Evolutionary conservation across 2,329 filamentous ascomycete genomes (phyloP).

Genomic region (Laburnicola sp.): DNA sequence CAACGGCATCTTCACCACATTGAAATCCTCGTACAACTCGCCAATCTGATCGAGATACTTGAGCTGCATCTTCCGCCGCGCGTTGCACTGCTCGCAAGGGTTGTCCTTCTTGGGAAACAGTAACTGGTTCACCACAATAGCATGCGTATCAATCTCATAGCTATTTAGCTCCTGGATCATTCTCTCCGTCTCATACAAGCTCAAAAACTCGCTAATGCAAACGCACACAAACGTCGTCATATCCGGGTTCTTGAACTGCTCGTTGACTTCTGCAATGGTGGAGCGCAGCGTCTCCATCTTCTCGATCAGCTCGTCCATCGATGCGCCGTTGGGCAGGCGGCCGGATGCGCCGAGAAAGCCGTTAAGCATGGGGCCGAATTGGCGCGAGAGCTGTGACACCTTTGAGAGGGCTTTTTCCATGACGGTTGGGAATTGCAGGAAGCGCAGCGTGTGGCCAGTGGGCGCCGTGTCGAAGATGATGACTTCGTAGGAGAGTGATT

Average conservation of each 20-base stretch:
- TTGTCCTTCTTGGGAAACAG: slow-evolving; percentile 86
- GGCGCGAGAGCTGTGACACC: slow-evolving; percentile 86
- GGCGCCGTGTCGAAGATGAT: slow-evolving; percentile 99
- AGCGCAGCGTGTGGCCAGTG: slow-evolving; percentile 95
- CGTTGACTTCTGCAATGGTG: slow-evolving; percentile 94
- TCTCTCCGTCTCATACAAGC: slow-evolving; percentile 95
- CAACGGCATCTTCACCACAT: slow-evolving; percentile 97
- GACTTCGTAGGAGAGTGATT: slow-evolving; percentile 96
- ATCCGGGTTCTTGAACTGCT: slow-evolving; percentile 95
- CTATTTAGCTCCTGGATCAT: slow-evolving; percentile 98
- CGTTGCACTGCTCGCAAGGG: slow-evolving; percentile 92
- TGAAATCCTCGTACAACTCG: slow-evolving; percentile 98
- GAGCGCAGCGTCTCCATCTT: slow-evolving; percentile 93
- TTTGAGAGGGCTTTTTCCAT: slow-evolving; percentile 99
- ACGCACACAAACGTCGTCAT: slow-evolving; percentile 98
- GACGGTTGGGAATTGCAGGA: slow-evolving; percentile 96
- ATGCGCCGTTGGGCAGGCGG: slow-evolving; percentile 86
- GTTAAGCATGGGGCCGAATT: slow-evolving; percentile 96
- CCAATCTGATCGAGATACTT: slow-evolving; percentile 99
- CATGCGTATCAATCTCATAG: slow-evolving; percentile 94
- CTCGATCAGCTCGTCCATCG: slow-evolving; percentile 85
- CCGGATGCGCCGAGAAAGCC: slow-evolving; percentile 80
- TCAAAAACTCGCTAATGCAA: slow-evolving; percentile 96
- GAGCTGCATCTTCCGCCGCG: slow-evolving; percentile 96
- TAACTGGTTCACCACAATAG: slow-evolving; percentile 97